A percentile compares a stretch with the other conserved stretches of the same genome.
Conservation (phyloP, 1,139 yeast species). For the Arxiozyma slooffiae region DNA sequence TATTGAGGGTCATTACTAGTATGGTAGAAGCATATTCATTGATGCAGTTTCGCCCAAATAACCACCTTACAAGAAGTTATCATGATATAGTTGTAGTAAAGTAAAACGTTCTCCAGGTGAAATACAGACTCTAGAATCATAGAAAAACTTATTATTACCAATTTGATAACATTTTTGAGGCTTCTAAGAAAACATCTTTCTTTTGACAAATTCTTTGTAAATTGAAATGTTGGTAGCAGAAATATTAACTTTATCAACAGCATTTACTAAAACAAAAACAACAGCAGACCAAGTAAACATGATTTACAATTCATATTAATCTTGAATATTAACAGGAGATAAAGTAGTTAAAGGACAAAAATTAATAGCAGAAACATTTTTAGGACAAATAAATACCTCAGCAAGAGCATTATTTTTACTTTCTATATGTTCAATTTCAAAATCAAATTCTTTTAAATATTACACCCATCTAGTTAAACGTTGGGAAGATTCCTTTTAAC, state of each 20-base stretch:
- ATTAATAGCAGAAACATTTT: background rate
- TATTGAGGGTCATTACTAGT: conserved; percentile 9
- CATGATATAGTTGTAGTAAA: background rate
- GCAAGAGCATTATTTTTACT: conserved; percentile 11
- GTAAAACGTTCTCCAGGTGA: background rate
- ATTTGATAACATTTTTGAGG: background rate
- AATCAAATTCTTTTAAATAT: conserved; percentile 10
- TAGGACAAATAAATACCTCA: conserved; percentile 10
- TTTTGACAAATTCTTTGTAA: background rate
- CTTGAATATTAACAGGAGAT: background rate
- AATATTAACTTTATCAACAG: background rate
- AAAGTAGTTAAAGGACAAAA: background rate
- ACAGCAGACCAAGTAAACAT: conserved; percentile 2
- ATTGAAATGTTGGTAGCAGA: background rate
- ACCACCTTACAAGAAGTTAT: background rate
- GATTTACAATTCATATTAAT: background rate
- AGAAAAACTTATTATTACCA: background rate
- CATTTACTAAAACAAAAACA: background rate
- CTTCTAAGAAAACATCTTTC: background rate
- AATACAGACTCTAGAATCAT: conserved; percentile 5
- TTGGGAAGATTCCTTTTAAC: conserved; percentile 8
- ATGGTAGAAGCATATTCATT: background rate
- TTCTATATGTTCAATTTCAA: conserved; percentile 6
- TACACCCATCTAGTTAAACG: conserved; percentile 13
- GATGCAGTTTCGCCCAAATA: background rate